Conservation (phyloP, 768 basidiomycete genomes). For the Gloeostereum incarnatum region DNA sequence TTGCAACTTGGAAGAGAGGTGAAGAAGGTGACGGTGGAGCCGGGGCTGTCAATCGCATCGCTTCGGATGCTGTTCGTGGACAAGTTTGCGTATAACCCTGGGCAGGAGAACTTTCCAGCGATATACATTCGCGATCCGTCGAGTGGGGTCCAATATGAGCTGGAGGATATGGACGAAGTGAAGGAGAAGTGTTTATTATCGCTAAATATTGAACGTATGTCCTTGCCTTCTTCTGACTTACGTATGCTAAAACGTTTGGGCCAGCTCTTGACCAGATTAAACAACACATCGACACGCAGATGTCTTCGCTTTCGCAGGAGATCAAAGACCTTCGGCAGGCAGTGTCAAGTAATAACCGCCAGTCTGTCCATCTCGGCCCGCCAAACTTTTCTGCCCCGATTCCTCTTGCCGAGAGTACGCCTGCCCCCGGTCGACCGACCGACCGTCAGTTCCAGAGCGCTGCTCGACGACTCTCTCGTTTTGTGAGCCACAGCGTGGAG, state of each 20-base stretch:
- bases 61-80: slow-evolving; percentile 88
- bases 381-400: slow-evolving; percentile 31
- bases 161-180: slow-evolving; percentile 92
- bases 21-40: slow-evolving; percentile 74
- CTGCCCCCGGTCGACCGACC: slow-evolving; percentile 55
- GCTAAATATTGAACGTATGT: slow-evolving; percentile 94
- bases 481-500: slow-evolving; percentile 31
- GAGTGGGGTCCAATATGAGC: slow-evolving; percentile 90
- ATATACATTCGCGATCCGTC: slow-evolving; percentile 92
- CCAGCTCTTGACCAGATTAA: slow-evolving; percentile 98
- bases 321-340: slow-evolving; percentile 78
- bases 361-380: slow-evolving; percentile 35
- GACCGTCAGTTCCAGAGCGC: slow-evolving; percentile 68
- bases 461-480: slow-evolving; percentile 66
- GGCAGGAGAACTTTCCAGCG: slow-evolving; percentile 86
- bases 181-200: slow-evolving; percentile 83
- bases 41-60: slow-evolving; percentile 59
- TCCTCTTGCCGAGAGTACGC: slow-evolving; percentile 57
- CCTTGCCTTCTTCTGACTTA: slow-evolving; percentile 1
- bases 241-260: slow-evolving; percentile 6
- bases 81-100: slow-evolving; percentile 90
- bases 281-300: slow-evolving; percentile 92
- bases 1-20: slow-evolving; percentile 87
- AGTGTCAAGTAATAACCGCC: slow-evolving; percentile 45
- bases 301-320: slow-evolving; percentile 76